These are phyloP conservation scores for Cenococcum geophilum DNA, from an alignment of 495 filamentous ascomycete genomes.

Conservation along the genomic window DNA sequence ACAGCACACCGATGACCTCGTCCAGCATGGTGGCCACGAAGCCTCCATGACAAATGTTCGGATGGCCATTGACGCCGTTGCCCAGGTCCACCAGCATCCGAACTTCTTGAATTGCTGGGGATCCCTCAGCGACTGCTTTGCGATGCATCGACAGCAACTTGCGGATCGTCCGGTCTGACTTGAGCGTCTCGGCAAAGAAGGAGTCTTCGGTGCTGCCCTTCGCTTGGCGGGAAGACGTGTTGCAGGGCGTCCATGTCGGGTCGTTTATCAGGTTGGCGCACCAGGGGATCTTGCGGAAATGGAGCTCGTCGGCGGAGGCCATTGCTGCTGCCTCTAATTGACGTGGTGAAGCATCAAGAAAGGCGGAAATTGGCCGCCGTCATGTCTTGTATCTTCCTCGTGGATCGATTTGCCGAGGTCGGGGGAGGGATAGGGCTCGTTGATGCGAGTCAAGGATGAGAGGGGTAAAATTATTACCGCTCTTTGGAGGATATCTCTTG, in stretches of 20 bases:
- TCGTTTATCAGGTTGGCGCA: slow-evolving; percentile 46
- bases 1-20: slow-evolving; percentile 49
- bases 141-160: slow-evolving; percentile 45
- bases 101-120: slow-evolving; percentile 1
- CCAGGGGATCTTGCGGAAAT: slow-evolving; percentile 53
- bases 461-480: too few relatives aligned
- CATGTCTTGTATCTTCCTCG: not conserved
- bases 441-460: too few relatives aligned
- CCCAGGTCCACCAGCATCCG: slow-evolving; percentile 46
- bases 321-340: not conserved
- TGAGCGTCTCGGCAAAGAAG: slow-evolving; percentile 52
- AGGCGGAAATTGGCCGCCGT: not conserved
- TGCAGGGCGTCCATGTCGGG: slow-evolving; percentile 36
- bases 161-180: slow-evolving; percentile 46
- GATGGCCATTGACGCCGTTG: slow-evolving; percentile 52
- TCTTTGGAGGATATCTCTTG: too few relatives aligned
- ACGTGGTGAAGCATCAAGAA: not conserved
- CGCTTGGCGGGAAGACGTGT: slow-evolving; percentile 40
- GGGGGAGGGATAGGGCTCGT: not conserved
- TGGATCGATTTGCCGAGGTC: not conserved
- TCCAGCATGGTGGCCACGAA: slow-evolving; percentile 56
- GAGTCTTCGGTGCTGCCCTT: slow-evolving; percentile 48
- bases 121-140: not conserved
- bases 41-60: slow-evolving; percentile 55
- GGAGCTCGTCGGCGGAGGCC: not conserved